Base-by-base conservation (phyloP, 2,329 filamentous ascomycete species). In the Cladosporium oxysporum region DNA sequence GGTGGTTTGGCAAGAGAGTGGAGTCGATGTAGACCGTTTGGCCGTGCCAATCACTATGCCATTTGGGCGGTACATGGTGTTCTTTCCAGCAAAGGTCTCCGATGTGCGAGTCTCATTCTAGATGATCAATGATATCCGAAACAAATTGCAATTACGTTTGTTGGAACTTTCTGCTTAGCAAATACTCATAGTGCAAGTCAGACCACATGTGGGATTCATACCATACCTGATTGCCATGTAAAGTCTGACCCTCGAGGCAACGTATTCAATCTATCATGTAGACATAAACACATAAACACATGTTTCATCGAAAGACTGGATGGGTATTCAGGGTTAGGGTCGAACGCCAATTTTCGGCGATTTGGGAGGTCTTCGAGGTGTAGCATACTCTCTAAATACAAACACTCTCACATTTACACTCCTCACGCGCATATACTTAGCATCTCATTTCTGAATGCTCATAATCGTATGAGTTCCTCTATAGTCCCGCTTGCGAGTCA, bases 1-100 rank as follows among this genome's bases (percentile, higher is more conserved):
- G 60, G 31, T 53, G 31, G 47, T 63, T 63, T 12, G 35, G 49
- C 10, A 52, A 49, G 60, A 63, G 18, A 21, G 47, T 37, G 2
- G 49, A 52, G 21, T 12, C 57, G 10, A 5, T 23, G 1, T 58
- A 10, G 10, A 3, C 5, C 5, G 41, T n/a, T 5, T 47, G n/a
- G 41, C n/a, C 11, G n/a, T 21, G 41, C 10, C 41, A 11, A 10
- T 44, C 18, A 21, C 8, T 44, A n/a, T 16, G 18, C 10, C 8
- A 1, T 44, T 44, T 10, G 18, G 41, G 21, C 10, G 41, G 1
- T 8, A 44, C 7, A n/a, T 44, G 41, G 5, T 3, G 7, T 44
- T 21, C 1, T n/a, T 44, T 18, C 8, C 5, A 3, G 6, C 10
- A 6, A 18, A n/a, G 8, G 41, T 5, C 5, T 0, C n/a, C 16